Base-by-base conservation (phyloP, 2,329 filamentous ascomycete genomes). In the Hypoxylon sp. region DNA sequence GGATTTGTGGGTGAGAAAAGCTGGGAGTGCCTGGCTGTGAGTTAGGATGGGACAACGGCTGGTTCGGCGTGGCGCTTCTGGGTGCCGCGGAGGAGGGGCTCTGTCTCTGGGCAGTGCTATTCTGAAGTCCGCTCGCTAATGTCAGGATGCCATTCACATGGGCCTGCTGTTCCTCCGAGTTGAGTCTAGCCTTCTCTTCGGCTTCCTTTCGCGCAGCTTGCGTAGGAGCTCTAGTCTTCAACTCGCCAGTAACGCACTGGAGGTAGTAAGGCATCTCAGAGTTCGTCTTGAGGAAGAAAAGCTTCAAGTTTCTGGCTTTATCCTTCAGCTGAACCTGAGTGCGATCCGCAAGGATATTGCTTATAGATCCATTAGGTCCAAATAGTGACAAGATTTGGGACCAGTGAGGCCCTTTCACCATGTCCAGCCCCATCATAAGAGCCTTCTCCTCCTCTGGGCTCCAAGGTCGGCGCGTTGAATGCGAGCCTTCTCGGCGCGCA, bases 291-390 rank as follows among this genome's bases (percentile, higher is more conserved):
- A 97, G 82, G 79, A 97, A 97, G 81, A 96, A 97, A 0, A 97
- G 82, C 79, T 97, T 97, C 52, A 97, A 81, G 71, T 97, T 97
- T 53, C 93, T 86, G 0, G 93, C 93, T 79, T 97, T 97, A 77
- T 97, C 93, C 79, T 97, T 97, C 11, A 97, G 84, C 77, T 97
- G 94, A 0, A 97, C 94, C 76, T 97, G 93, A 48, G 94, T 97
- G 34, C 93, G 87, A 76, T 97, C 94, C 73, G 94, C 95, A 19
- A 97, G 84, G 23, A 95, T 91, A 73, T 95, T 91, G 50, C 90
- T 94, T 23, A 95, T 88, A 0, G 90, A 91, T 4, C 94, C 94
- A 45, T 91, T 91, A 0, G 89, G 86, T 0, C 94, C 94, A 76
- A 95, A 97, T 45, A 97, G 86, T 1, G 90, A 90, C 11, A 97